phyloP scores from a whole-genome alignment of 2,329 filamentous ascomycete genomes.

The Colletotrichum gloeosporioides region DNA sequence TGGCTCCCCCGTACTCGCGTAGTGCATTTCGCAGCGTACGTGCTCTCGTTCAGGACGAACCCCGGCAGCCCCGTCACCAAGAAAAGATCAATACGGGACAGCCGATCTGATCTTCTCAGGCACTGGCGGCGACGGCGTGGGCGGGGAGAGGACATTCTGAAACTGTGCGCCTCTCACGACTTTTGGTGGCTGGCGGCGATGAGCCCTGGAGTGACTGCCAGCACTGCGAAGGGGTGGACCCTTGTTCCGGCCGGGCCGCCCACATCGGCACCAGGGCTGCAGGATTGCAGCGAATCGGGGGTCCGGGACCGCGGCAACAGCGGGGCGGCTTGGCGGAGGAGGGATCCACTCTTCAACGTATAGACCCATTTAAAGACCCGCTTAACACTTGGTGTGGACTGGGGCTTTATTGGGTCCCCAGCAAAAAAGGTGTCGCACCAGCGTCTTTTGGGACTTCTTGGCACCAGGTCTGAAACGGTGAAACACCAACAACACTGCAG shows the following conservation, averaged over 20 bases:
- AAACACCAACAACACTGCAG: slow-evolving; percentile 1
- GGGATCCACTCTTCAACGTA: neutral
- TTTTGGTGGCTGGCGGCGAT: neutral
- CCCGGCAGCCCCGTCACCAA: slow-evolving; percentile 6
- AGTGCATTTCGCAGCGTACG: neutral
- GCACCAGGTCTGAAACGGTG: slow-evolving; percentile 12
- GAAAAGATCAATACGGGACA: slow-evolving; percentile 8
- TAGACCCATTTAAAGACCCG: neutral
- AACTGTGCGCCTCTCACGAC: neutral
- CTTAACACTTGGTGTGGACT: neutral
- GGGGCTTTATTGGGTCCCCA: neutral
- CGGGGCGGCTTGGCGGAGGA: neutral
- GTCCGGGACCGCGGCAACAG: neutral
- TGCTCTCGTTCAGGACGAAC: neutral
- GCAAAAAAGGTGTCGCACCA: slow-evolving; percentile 10
- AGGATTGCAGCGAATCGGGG: neutral
- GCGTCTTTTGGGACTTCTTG: slow-evolving; percentile 8
- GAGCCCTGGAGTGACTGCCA: neutral
- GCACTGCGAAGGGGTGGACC: neutral
- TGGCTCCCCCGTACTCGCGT: neutral
- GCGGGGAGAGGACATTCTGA: slow-evolving; percentile 3
- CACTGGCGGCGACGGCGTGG: neutral
- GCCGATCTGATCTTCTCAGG: neutral
- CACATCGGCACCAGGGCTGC: neutral
- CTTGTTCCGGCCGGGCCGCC: neutral